Conservation (phyloP, 306 rosid genomes). For the Pterocarpus santalinus region DNA sequence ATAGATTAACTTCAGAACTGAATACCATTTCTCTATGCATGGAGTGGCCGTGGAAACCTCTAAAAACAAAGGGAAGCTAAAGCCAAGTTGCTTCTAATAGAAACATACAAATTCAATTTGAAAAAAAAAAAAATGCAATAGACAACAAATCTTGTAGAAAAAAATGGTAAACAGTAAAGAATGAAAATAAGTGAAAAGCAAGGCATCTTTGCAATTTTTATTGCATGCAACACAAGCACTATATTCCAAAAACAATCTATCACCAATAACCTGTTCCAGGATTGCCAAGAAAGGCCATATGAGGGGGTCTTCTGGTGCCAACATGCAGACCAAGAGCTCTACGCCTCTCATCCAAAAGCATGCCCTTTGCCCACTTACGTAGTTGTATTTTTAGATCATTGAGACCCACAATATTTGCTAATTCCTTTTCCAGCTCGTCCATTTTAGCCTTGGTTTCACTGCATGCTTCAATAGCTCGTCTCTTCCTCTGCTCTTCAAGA, state of each 20-base stretch:
- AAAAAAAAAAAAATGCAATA: neutral
- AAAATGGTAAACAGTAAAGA: neutral
- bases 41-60: conserved; percentile 9
- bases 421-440: conserved; percentile 84
- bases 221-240: conserved; percentile 6
- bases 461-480: conserved; percentile 87
- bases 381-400: conserved; percentile 84
- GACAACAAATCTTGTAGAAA: neutral
- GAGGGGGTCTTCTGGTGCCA: conserved; percentile 92
- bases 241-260: conserved; percentile 28
- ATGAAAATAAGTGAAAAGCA: conserved; percentile 19
- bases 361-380: conserved; percentile 96
- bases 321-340: conserved; percentile 90
- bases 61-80: conserved; percentile 4
- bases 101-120: neutral
- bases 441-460: conserved; percentile 88
- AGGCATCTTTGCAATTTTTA: conserved; percentile 7
- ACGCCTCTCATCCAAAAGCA: conserved; percentile 99
- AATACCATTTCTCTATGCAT: neutral
- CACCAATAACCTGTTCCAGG: conserved; percentile 88
- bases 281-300: conserved; percentile 99
- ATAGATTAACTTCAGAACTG: neutral
- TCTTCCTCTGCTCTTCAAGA: conserved; percentile 84
- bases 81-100: neutral
- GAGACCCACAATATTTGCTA: conserved; percentile 87